Base-by-base conservation (phyloP, 2,329 filamentous ascomycete genomes). In the Xylaria sp. region DNA sequence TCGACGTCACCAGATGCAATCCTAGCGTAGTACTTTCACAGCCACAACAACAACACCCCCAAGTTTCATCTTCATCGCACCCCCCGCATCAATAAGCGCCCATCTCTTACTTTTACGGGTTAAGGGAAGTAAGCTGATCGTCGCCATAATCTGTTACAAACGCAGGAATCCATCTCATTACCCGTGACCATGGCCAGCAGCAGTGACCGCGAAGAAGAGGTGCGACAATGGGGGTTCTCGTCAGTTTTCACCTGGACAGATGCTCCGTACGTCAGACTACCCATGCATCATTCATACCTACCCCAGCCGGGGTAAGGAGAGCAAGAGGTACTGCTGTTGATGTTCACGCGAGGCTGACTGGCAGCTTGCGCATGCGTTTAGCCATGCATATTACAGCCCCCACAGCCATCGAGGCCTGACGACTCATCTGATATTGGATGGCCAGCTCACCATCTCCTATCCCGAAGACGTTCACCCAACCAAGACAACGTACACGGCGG, bases 161-260 rank as follows among this genome's bases (percentile, higher is more conserved):
- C 23, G 23, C 23, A 30, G 23, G 23, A 30, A 13, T n/a, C 44
- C 44, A 19, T 42, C 23, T 19, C 52, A 49, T 13, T 56, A 69
- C 68, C 66, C 63, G 62, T 30, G 59, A 59, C 52, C 7, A 39
- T 54, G 23, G 37, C 52, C 39, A 78, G 76, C 37, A 77, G 73
- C 57, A 72, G 70, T 60, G 77, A 83, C 47, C 76, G 77, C 44
- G 87, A 91, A 71, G 74, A 76, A 54, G 76, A 88, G 68, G 87
- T 91, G 30, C 79, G 79, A 42, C 83, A 82, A 1, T 90, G 88
- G 87, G 88, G 88, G 1, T 91, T 90, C 70, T 66, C 71, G 2
- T 78, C 85, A 54, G 86, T 89, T 68, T 89, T 89, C 64, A 90
- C 86, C 2, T 91, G 88, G 87, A 85, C 81, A 6, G 88, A 91